These are phyloP conservation scores for Penicillium sp. DNA, from an alignment of 2,329 filamentous ascomycete species.

Conservation along the genomic window DNA sequence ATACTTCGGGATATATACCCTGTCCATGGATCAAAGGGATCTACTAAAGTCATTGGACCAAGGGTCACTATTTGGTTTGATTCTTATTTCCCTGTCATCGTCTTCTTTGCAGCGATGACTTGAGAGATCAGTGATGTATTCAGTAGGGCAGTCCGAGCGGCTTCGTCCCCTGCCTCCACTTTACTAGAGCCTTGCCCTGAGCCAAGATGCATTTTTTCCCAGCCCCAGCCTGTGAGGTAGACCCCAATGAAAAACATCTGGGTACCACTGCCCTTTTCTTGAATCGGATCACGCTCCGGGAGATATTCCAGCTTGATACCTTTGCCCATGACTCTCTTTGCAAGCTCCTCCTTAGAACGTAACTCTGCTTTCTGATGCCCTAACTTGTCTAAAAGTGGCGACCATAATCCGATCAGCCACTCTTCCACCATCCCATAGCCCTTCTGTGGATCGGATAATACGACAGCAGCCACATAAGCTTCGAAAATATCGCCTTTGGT, in stretches of 20 bases:
- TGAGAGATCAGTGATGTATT: slow-evolving; percentile 42
- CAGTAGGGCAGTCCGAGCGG: slow-evolving; percentile 42
- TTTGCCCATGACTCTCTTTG: slow-evolving; percentile 54
- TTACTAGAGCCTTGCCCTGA: slow-evolving; percentile 48
- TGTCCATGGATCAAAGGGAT: too few relatives aligned
- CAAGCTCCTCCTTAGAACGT: slow-evolving; percentile 56
- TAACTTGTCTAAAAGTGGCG: slow-evolving; percentile 55
- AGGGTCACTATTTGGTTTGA: too few relatives aligned
- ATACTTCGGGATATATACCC: too few relatives aligned
- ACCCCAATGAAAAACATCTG: slow-evolving; percentile 48
- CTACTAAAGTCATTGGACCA: too few relatives aligned
- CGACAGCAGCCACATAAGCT: slow-evolving; percentile 78
- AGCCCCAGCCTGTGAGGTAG: slow-evolving; percentile 51
- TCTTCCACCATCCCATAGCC: slow-evolving; percentile 63
- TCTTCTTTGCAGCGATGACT: slow-evolving; percentile 37
- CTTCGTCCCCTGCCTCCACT: slow-evolving; percentile 46
- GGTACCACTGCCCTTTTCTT: slow-evolving; percentile 34
- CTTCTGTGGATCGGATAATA: slow-evolving; percentile 64
- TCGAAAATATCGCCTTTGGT: slow-evolving; percentile 86
- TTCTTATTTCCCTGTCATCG: neutral
- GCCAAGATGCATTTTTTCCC: slow-evolving; percentile 44
- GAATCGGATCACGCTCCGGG: slow-evolving; percentile 39
- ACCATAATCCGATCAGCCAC: slow-evolving; percentile 79
- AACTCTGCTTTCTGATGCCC: slow-evolving; percentile 28
- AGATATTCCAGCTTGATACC: slow-evolving; percentile 63